Evolutionary conservation across 2,329 filamentous ascomycete species (phyloP), one percentile per base, ranked within the genome.

Genomic region (Rutstroemia sp.): DNA sequence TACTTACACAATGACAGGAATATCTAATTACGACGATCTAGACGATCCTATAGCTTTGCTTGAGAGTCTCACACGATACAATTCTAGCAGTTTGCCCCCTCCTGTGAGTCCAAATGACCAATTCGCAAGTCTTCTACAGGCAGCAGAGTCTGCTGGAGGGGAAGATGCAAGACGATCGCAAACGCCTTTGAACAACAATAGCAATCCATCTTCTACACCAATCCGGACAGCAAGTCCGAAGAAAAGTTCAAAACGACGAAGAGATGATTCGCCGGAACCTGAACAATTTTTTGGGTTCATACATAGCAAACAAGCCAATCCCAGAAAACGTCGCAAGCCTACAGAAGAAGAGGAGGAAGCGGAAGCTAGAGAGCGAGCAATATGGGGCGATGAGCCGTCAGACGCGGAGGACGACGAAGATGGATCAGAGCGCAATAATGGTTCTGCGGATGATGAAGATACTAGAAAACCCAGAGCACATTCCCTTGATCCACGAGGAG

Each of bases 361-460:
- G 49, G 48, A 63, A 12, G 65, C 63, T 27, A 56, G 58, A 56
- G 63, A 68, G 48, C 57, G 52, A 21, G 64, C 65, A 50, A 64
- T 68, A 45, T 68, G 66, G 67, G 66, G 65, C n/a, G 58, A 60
- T 5, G 63, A 60, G 27, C 57, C 59, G 21, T 60, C 61, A 39
- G 64, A 62, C 16, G 41, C 61, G 21, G 62, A 60, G 3, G 59
- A 58, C 42, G 27, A 55, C 1, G 44, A 30, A 8, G 10, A 30
- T 30, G 27, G 9, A 30, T 30, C 10, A 10, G 27, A 30, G 27
- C 27, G 8, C 27, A 30, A 10, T 10, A 30, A 30, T 30, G 10
- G 8, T 9, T 10, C 27, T 30, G 27, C 27, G 9, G 27, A 54
- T 42, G 37, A 42, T 6, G 37, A 55, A 7, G 46, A 5, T 2